Evolutionary conservation across 176 grass and related monocot species (phyloP), one percentile per base, ranked within the genome.

Genomic region (Lolium rigidum): DNA sequence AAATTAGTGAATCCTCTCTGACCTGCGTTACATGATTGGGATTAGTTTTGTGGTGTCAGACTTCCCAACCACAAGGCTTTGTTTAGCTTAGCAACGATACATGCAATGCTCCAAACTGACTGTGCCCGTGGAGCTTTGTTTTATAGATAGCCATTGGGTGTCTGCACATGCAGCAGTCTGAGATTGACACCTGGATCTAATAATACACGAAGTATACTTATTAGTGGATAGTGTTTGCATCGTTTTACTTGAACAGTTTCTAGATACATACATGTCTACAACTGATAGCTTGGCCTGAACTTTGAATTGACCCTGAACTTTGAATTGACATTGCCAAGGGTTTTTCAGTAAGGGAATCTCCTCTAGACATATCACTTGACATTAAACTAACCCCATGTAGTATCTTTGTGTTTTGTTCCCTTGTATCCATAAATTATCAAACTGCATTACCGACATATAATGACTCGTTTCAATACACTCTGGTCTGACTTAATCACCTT

Each of bases 11-110:
- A 44, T 39, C 31, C 3, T 80, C 24, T 49, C 58, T 86, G 74
- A 74, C 89, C 38, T 37, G 65, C 4, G 21, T 63, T 79, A 74
- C 46, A 83, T 80, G 89, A 87, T 87, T 83, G 89, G 10, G 20
- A 47, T 78, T 82, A 66, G 73, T 58, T 79, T 79, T 75, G 51
- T 77, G 79, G 65, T 86, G 83, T 86, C 71, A 9, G 71, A 47
- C 72, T 6, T 21, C 79, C 46, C 79, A 74, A 6, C 84, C 74
- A 80, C 80, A 87, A 83, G 66, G 73, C 31, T 78, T 65, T 86
- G 31, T 83, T 82, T 82, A 82, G 44, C 44, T 78, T 71, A 51
- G 51, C 88, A 43, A 59, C 20, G 1, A 21, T 48, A 11, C 44
- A 50, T 16, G 52, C 20, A 51, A 52, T 3, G 58, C 62, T 81